Base-by-base conservation (phyloP, 1,284 basidiomycete genomes). In the Schizophyllum commune region DNA sequence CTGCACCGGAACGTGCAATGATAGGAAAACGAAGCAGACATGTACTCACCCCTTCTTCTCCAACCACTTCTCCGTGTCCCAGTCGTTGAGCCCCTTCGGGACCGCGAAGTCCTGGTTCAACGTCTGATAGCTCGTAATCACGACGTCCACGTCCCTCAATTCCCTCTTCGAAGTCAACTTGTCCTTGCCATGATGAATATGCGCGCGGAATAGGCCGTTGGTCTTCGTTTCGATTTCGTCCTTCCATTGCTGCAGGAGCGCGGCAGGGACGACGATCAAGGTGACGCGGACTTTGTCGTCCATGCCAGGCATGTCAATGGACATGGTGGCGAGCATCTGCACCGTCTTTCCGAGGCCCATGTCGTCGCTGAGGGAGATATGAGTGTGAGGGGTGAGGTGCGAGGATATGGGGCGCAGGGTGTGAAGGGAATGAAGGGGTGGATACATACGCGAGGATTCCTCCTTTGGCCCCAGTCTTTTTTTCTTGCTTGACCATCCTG, bases 291-390 rank as follows among this genome's bases (percentile, higher is more conserved):
- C 66, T 6, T 76, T 72, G 7, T 82, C 81, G 33, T 82, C 77
- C 0, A 69, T 65, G 0, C 67, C 69, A 0, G 85, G 82, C 66
- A 78, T 75, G 66, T 89, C 86, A 68, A 78, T 76, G 22, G 77
- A 79, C 85, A 89, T 88, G 0, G 83, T 83, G 1, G 85, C 87
- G 62, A 89, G 88, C 83, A 87, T 87, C 68, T 89, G 86, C 7
- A 88, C 82, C 8, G 85, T 88, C 73, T 86, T 86, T 4, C 83
- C 65, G 11, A 64, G 60, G 73, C 91, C 92, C 94, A 97, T 96
- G 70, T 97, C 94, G 71, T 97, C 94, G 15, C 83, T 85, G 60
- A 62, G 60, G 34, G 15, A 62, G 22, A 32, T n/a, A 58, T 54
- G 55, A 52, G 8, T 32, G 47, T 55, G 20, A 22, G 52, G 32